phyloP scores from a whole-genome alignment of 23 red algal genomes.

The Gracilaria domingensis region DNA sequence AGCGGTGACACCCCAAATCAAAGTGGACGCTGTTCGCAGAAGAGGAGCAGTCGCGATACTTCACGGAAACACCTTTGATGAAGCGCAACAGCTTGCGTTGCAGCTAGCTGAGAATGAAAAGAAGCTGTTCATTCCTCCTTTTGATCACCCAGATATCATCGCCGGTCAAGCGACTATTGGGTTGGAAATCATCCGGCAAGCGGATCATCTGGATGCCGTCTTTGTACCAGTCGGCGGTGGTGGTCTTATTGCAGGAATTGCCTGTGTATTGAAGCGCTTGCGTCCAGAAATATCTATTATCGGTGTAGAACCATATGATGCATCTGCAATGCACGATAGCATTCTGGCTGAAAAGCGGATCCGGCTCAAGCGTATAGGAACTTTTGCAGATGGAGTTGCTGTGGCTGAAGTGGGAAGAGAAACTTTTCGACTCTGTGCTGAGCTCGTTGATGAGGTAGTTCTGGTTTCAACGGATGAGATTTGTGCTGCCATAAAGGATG shows the following conservation, averaged over 20 bases:
- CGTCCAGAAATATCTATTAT: constrained; percentile 81
- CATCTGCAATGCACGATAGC: constrained; percentile 92
- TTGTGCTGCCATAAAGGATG: constrained; percentile 98
- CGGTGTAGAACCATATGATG: constrained; percentile 93
- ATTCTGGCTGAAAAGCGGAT: constrained; percentile 75
- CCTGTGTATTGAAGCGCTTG: constrained; percentile 86
- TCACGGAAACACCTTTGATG: constrained; percentile 90
- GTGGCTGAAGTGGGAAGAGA: constrained; percentile 93
- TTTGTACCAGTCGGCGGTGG: constrained; percentile 98
- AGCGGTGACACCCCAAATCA: constrained; percentile 88
- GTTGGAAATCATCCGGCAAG: constrained; percentile 90
- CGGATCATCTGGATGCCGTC: constrained; percentile 71
- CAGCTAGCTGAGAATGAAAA: constrained; percentile 53
- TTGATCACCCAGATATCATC: constrained; percentile 98
- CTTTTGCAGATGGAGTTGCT: constrained; percentile 95
- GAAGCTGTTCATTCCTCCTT: constrained; percentile 92
- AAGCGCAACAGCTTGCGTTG: constrained; percentile 77
- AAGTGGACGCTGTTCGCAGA: constrained; percentile 91
- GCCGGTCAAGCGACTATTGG: constrained; percentile 95
- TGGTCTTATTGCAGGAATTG: constrained; percentile 98
- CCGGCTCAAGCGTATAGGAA: constrained; percentile 77
- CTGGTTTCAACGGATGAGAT: constrained; percentile 97
- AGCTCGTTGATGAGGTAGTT: constrained; percentile 92
- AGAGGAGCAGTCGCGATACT: constrained; percentile 86
- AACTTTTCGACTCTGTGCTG: constrained; percentile 85